Evolutionary conservation across 1,284 basidiomycete species (phyloP), one percentile per base, ranked within the genome.

Genomic region (Malassezia yamatoensis): DNA sequence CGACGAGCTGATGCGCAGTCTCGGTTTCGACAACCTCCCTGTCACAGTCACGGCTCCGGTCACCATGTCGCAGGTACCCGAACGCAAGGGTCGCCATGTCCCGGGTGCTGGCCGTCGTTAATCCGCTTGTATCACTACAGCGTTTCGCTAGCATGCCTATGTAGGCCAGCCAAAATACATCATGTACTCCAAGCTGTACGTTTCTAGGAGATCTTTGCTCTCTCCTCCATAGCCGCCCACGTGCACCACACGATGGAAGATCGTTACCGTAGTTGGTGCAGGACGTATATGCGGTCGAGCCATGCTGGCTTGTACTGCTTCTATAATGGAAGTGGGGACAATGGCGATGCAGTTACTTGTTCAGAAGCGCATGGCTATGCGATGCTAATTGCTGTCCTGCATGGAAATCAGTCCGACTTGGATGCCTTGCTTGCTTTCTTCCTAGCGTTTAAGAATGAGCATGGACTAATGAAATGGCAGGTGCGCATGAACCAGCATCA

Each of bases 1-100:
- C 61, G 72, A 74, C 65, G 72, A 71, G 55, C 71, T 74, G 67
- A 63, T 74, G 51, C 64, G 61, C 51, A 62, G 60, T 52, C 60
- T 70, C 53, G 72, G 72, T 56, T 72, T 74, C 58, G 72, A 73
- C 69, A 63, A 61, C 53, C 63, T 74, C 38, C 70, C 72, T 49
- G 70, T 74, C 58, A 66, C 57, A 53, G 72, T 74, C 54, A 62
- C 68, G 33, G 70, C 66, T 43, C 69, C 72, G 45, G 64, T 74
- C 59, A 64, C 69, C 40, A 24, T 45, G 29, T 60, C 66, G 48
- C 62, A 62, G 64, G 64, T 64, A 46, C 65, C 67, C 38, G 71
- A 72, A 64, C 64, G 72, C 35, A 68, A 69, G 56, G 67, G 68
- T 49, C 68, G 72, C 42, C 61, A 71, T 66, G 68, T 74, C 42